A percentile compares a stretch with the other conserved stretches of the same genome.
phyloP scores from a whole-genome alignment of 768 basidiomycete species.

The Filobasidium floriforme region DNA sequence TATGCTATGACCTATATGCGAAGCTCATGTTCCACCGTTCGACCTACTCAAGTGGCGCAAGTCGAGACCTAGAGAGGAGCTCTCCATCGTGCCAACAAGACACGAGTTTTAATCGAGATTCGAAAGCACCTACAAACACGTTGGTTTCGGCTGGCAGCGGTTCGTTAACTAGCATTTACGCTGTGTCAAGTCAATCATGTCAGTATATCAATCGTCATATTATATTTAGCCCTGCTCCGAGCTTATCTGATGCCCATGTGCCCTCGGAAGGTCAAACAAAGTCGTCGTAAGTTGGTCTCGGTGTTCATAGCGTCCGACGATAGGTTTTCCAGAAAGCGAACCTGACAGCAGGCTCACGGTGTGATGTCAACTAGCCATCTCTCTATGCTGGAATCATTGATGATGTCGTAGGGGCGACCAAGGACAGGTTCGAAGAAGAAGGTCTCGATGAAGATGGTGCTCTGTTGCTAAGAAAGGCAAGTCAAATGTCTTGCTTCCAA shows the following conservation, averaged over 20 bases:
- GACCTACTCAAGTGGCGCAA: no score
- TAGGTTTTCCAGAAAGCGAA: no score
- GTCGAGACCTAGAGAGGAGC: no score
- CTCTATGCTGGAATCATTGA: constrained; percentile 93
- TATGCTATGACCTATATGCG: no score
- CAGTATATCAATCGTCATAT: neutral
- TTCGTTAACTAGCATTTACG: no score
- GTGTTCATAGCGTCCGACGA: neutral
- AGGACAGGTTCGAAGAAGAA: constrained; percentile 91
- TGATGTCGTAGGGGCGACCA: constrained; percentile 82
- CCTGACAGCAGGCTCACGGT: no score
- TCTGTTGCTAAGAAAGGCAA: constrained; percentile 53
- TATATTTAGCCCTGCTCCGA: neutral
- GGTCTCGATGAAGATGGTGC: constrained; percentile 88
- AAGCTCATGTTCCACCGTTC: no score
- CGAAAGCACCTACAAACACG: no score
- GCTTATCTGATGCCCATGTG: neutral
- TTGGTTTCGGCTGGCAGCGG: no score
- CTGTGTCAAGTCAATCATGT: neutral
- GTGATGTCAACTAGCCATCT: constrained; percentile 47
- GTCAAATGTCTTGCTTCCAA: neutral
- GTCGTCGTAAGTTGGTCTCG: neutral
- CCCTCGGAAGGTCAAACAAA: constrained; percentile 2
- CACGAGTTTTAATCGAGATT: no score
- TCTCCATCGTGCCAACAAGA: no score